phyloP scores from a whole-genome alignment of 148 eudicot genomes.

The Rhododendron kiyosumense region DNA sequence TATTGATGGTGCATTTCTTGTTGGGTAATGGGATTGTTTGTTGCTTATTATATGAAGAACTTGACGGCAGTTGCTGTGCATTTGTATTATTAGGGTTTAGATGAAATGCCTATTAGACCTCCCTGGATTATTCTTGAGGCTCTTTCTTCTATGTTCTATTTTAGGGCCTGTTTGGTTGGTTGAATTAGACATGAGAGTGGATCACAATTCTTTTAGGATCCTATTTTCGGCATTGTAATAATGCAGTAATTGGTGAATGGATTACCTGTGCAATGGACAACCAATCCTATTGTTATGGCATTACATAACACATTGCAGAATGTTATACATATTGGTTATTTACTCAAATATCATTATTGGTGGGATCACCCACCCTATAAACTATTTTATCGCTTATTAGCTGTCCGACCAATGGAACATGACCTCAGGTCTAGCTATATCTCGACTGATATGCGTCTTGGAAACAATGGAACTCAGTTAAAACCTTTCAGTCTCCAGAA shows the following conservation, averaged over 20 bases:
- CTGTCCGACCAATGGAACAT: neutral
- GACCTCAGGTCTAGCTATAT: neutral
- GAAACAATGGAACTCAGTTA: neutral
- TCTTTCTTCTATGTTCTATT: neutral
- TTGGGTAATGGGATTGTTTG: neutral
- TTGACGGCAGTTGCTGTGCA: neutral
- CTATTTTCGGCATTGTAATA: neutral
- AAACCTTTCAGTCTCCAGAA: no score
- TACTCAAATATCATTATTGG: neutral
- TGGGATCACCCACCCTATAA: neutral
- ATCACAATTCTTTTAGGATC: neutral
- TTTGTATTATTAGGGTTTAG: neutral
- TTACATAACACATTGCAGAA: no score
- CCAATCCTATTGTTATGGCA: neutral
- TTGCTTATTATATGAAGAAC: neutral
- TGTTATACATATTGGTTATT: neutral
- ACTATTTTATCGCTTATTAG: neutral
- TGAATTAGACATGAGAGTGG: neutral
- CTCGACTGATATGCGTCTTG: neutral
- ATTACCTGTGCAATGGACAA: neutral
- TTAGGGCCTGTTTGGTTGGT: neutral
- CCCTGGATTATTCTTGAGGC: neutral
- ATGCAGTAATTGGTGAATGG: neutral
- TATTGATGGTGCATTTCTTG: slow-evolving; percentile 35
- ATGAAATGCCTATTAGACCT: neutral